phyloP scores from a whole-genome alignment of 164 flowering plant genomes.

The Stephania yunnanensis region DNA sequence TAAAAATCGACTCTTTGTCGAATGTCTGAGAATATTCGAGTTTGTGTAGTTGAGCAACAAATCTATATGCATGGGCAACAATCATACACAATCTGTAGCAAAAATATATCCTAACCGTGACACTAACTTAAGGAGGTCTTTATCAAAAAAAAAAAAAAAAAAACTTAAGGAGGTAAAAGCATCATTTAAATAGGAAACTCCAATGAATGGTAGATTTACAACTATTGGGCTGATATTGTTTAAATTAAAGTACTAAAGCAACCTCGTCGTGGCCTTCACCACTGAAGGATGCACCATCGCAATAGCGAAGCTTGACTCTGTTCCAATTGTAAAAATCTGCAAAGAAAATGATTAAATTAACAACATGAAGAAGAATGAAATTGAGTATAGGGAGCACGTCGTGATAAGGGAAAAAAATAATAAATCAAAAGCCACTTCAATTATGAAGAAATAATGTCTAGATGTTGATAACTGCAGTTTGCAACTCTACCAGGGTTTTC shows the following conservation, averaged over 20 bases:
- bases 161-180: background rate
- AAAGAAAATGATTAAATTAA: background rate
- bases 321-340: slow-evolving; percentile 98
- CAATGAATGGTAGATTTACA: background rate
- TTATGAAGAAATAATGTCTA: background rate
- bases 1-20: no score
- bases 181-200: background rate
- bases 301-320: slow-evolving; percentile 79
- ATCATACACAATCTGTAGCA: no score
- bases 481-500: slow-evolving; percentile 72
- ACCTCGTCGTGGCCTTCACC: slow-evolving; percentile 83
- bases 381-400: background rate
- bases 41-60: no score
- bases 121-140: no score
- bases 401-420: background rate
- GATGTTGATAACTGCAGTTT: background rate
- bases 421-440: background rate
- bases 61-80: no score
- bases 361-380: background rate
- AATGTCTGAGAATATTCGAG: no score
- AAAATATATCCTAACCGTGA: no score
- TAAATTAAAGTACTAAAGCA: background rate
- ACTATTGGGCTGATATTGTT: background rate
- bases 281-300: slow-evolving; percentile 91
- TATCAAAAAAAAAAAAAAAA: no score